Evolutionary conservation across 2,329 filamentous ascomycete species (phyloP).

Genomic region (Ophiocordyceps australis): DNA sequence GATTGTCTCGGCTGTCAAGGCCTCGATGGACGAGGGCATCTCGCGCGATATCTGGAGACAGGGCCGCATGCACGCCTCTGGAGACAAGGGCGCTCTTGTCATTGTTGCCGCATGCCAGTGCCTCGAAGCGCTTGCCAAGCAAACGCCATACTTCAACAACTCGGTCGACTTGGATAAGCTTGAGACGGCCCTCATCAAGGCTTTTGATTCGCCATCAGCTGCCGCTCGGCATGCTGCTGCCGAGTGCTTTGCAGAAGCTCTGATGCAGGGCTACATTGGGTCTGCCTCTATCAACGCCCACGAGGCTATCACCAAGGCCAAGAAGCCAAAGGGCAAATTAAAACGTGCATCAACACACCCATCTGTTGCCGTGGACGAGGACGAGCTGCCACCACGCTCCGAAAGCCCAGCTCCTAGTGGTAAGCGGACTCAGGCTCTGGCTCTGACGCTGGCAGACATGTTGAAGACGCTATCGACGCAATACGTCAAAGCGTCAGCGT

Average conservation of each 20-base stretch:
- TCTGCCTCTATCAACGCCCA: constrained; percentile 32
- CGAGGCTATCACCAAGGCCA: constrained; percentile 46
- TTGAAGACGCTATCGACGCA: constrained; percentile 63
- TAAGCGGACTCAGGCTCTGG: constrained; percentile 55
- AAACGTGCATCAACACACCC: constrained; percentile 43
- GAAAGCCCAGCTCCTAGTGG: constrained; percentile 52
- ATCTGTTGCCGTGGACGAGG: constrained; percentile 49
- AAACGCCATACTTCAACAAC: constrained; percentile 73
- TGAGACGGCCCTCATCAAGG: constrained; percentile 67
- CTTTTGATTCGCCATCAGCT: constrained; percentile 59
- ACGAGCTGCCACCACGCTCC: constrained; percentile 47
- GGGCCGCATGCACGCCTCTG: constrained; percentile 53
- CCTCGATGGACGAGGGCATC: constrained; percentile 64
- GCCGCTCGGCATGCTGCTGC: constrained; percentile 73
- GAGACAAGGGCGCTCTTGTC: constrained; percentile 70
- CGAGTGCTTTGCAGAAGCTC: constrained; percentile 63
- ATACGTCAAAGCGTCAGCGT: constrained; percentile 61
- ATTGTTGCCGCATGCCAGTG: constrained; percentile 65
- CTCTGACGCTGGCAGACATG: constrained; percentile 60
- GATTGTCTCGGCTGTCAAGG: constrained; percentile 55
- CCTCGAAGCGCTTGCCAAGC: constrained; percentile 51
- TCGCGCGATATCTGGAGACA: constrained; percentile 93
- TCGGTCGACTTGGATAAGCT: constrained; percentile 80
- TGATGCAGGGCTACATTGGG: constrained; percentile 55
- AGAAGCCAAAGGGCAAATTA: constrained; percentile 46